Percentiles rank a stretch among this genome's conserved stretches.
phyloP scores from a whole-genome alignment of 2,329 filamentous ascomycete species.

The Colletotrichum cordylinicola region DNA sequence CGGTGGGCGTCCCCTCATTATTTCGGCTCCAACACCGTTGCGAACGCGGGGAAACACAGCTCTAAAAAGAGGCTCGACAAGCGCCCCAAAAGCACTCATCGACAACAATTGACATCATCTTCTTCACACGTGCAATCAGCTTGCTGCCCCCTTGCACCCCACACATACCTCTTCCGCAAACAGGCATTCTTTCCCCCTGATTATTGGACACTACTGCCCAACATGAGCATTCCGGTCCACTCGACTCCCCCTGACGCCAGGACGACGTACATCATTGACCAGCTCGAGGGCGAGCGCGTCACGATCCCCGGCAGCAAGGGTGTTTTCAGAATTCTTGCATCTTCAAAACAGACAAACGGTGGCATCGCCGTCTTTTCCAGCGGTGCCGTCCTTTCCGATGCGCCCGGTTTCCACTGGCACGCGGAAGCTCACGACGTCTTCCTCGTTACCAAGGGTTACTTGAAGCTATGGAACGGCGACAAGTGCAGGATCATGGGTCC shows the following conservation, averaged over 20 bases:
- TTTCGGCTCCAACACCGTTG: not conserved
- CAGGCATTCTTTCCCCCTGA: not conserved
- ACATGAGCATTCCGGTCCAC: constrained; percentile 36
- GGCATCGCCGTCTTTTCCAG: constrained; percentile 56
- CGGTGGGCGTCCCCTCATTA: not conserved
- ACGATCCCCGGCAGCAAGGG: constrained; percentile 59
- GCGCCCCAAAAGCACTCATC: not conserved
- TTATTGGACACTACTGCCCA: not conserved
- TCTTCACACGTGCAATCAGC: not conserved
- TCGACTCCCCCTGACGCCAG: constrained; percentile 40
- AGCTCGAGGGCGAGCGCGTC: constrained; percentile 56
- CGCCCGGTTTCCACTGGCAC: constrained; percentile 62
- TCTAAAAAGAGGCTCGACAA: constrained; percentile 8
- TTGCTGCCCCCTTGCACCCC: not conserved
- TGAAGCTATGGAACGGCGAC: constrained; percentile 65
- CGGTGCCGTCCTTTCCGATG: constrained; percentile 49
- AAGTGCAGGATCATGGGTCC: constrained; percentile 57
- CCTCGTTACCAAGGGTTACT: constrained; percentile 56
- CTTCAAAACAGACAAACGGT: constrained; percentile 55
- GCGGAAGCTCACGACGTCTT: constrained; percentile 63
- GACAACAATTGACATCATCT: not conserved
- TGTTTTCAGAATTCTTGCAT: constrained; percentile 55
- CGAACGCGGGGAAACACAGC: not conserved
- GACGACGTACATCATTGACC: constrained; percentile 50
- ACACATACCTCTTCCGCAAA: not conserved